phyloP scores from a whole-genome alignment of 2,329 filamentous ascomycete species.

The Karstenula rhodostoma region DNA sequence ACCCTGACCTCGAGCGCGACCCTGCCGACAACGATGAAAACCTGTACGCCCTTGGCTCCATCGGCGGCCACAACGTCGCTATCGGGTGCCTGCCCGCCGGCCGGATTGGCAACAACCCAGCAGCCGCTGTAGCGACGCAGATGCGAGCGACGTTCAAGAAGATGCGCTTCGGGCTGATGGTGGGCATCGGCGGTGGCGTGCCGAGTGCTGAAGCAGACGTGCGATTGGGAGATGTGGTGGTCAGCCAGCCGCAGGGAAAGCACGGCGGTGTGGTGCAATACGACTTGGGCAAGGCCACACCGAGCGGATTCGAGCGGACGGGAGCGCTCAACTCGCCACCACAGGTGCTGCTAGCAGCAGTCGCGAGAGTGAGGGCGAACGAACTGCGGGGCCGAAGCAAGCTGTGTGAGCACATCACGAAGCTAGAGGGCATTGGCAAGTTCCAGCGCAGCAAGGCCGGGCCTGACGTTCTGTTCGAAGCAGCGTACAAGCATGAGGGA shows the following conservation, averaged over 20 bases:
- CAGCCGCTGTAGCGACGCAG: conserved; percentile 5
- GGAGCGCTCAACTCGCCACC: conserved; percentile 16
- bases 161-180: conserved; percentile 19
- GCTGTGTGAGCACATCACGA: conserved; percentile 10
- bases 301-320: background rate
- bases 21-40: conserved; percentile 12
- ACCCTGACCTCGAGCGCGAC: conserved; percentile 14
- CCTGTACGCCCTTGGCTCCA: conserved; percentile 18
- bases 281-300: conserved; percentile 14
- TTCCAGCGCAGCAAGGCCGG: conserved; percentile 11
- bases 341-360: conserved; percentile 17
- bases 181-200: conserved; percentile 33
- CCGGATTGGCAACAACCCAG: background rate
- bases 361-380: too few relatives aligned
- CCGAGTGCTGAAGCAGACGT: conserved; percentile 25
- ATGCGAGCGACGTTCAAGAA: conserved; percentile 13
- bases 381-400: conserved; percentile 4
- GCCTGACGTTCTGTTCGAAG: conserved; percentile 13
- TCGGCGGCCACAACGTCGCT: conserved; percentile 20
- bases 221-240: conserved; percentile 32
- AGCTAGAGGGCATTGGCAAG: conserved; percentile 10
- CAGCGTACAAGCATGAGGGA: conserved; percentile 8
- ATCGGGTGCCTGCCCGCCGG: conserved; percentile 6
- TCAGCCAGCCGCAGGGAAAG: conserved; percentile 26
- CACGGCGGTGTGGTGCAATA: conserved; percentile 31